Base-by-base conservation (phyloP, 2,329 filamentous ascomycete species). In the Leptographium radiaticola region DNA sequence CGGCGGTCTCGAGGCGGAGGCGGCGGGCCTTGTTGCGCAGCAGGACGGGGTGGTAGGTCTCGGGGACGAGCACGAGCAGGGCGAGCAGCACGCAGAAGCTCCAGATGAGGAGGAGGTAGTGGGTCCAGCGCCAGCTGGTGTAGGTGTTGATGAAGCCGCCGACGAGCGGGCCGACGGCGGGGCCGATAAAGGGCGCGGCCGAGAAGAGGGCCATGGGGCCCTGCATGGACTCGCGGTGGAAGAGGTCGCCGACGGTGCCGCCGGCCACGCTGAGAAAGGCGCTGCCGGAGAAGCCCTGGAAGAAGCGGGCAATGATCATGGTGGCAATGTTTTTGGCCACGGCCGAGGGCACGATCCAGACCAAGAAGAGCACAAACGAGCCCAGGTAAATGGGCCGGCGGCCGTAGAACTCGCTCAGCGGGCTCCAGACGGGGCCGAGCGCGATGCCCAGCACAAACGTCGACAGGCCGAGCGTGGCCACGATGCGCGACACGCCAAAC, bases 31-130 rank as follows among this genome's bases (percentile, higher is more conserved):
- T 94, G 46, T 76, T 74, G 52, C 83, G 78, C 44, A 95, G 72
- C 49, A 93, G 70, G 16, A 90, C 75, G n/a, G 79, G 80, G 59
- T 83, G 87, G 66, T 93, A 95, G 1, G 89, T 96, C 70, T 96
- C 89, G 6, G 89, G 90, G 3, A 95, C 88, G 45, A 89, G 73
- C 38, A 88, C 64, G 38, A 83, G 64, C 52, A 95, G 83, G 56
- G 80, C 70, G 12, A 75, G 64, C 50, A 88, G 74, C 62, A 89
- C 68, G 9, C 73, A 67, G n/a, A 75, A 79, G 2, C 82, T 76
- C 89, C 88, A 95, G 51, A 95, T 94, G 51, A 95, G 69, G 56
- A 95, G 72, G 5, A 89, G 76, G 64, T 90, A 95, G 67, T 93
- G 90, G 0, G 84, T 86, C 87, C 87, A 93, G 52, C 86, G 73